Evolutionary conservation across 768 basidiomycete species (phyloP).

Genomic region (Mycena galericulata): DNA sequence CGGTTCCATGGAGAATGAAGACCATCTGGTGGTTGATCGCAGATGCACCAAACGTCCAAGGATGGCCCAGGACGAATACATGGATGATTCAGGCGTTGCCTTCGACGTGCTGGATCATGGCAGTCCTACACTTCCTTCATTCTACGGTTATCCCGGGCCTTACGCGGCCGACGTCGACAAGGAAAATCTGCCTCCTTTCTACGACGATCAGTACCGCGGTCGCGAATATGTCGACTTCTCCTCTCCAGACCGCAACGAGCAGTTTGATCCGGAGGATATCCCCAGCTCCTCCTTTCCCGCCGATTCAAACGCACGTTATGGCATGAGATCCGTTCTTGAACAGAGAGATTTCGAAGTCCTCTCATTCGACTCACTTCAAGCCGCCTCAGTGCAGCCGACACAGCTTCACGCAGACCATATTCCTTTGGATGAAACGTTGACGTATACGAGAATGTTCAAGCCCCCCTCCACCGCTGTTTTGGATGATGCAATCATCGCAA

Average conservation of each 20-base stretch:
- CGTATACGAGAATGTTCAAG: constrained; percentile 24
- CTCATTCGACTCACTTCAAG: constrained; percentile 34
- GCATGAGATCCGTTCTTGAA: constrained; percentile 33
- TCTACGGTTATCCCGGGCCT: constrained; percentile 13
- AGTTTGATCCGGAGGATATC: constrained; percentile 3
- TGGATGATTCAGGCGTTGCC: constrained; percentile 41
- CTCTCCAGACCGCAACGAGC: not conserved
- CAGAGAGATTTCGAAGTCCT: constrained; percentile 33
- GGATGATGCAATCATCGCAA: constrained; percentile 21
- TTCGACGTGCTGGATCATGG: constrained; percentile 17
- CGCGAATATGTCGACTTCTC: not conserved
- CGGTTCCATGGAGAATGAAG: constrained; percentile 10
- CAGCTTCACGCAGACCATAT: constrained; percentile 19
- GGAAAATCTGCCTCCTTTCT: constrained; percentile 13
- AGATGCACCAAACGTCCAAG: constrained; percentile 36
- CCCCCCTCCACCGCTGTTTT: constrained; percentile 25
- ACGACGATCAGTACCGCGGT: not conserved
- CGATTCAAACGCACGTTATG: constrained; percentile 1
- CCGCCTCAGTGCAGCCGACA: constrained; percentile 20
- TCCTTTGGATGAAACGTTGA: constrained; percentile 24
- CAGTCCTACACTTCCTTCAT: not conserved
- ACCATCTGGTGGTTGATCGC: not conserved
- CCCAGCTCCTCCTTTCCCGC: not conserved
- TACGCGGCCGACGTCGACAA: constrained; percentile 16
- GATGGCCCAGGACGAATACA: constrained; percentile 8